Evolutionary conservation across 2,329 filamentous ascomycete genomes (phyloP).

Genomic region (Pseudocercospora pini-densiflorae): DNA sequence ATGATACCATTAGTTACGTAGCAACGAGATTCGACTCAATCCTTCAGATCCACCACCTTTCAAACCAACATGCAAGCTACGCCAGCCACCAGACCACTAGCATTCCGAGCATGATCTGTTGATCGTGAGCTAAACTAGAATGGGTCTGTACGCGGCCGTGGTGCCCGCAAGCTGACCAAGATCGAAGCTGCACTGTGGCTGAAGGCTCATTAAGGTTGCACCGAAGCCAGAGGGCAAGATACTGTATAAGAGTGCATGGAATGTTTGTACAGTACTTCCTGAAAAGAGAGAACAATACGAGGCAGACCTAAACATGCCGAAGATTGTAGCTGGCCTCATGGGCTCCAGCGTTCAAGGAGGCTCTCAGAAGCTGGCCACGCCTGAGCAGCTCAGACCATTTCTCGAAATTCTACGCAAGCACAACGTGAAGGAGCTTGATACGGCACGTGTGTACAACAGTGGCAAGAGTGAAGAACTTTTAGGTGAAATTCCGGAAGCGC

Average conservation of each 20-base stretch:
- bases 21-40: neutral
- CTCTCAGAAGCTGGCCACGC: constrained; percentile 27
- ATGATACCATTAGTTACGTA: neutral
- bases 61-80: neutral
- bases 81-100: neutral
- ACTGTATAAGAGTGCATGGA: neutral
- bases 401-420: constrained; percentile 39
- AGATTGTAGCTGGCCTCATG: constrained; percentile 38
- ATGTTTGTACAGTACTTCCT: neutral
- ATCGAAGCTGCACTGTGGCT: neutral
- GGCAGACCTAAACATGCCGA: constrained; percentile 29
- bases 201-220: neutral
- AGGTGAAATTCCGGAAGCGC: constrained; percentile 36
- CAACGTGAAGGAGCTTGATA: constrained; percentile 44
- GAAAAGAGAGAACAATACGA: neutral
- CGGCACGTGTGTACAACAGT: constrained; percentile 45
- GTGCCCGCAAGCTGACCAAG: constrained; percentile 10
- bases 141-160: neutral
- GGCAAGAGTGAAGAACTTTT: constrained; percentile 50
- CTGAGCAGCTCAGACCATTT: constrained; percentile 34
- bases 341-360: constrained; percentile 33
- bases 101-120: neutral
- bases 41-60: neutral
- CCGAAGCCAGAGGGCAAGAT: neutral
- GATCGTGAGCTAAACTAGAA: neutral